These are phyloP conservation scores for Pilasporangium apinafurcum DNA, from an alignment of 352 stramenopile genomes.

Conservation along the genomic window DNA sequence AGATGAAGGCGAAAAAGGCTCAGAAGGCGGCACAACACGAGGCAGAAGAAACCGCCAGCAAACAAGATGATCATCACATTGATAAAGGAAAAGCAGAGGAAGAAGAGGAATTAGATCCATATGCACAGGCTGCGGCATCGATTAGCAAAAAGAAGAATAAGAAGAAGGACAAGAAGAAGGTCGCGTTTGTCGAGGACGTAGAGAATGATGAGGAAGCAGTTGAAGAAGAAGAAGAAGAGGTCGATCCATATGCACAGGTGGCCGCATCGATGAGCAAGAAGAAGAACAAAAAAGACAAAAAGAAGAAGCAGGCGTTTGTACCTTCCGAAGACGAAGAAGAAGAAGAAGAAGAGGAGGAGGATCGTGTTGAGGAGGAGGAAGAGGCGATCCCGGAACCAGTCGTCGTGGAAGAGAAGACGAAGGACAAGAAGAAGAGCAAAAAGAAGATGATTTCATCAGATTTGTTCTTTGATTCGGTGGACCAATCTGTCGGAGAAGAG, in stretches of 20 bases:
- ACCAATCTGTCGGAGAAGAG: conserved; percentile 15
- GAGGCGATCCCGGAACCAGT: conserved; percentile 20
- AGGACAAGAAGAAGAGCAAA: conserved; percentile 78
- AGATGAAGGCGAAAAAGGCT: conserved; percentile 56
- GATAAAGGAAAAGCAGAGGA: too few relatives aligned
- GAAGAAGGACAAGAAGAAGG: conserved; percentile 43
- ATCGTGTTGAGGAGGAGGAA: conserved; percentile 19
- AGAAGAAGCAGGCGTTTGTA: conserved; percentile 33
- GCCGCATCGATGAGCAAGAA: conserved; percentile 35
- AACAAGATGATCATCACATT: conserved; percentile 25
- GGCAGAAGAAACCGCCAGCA: conserved; percentile 9
- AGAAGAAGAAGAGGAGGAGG: conserved; percentile 26
- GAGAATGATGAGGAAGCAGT: conserved; percentile 29
- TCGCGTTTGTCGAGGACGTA: conserved; percentile 20
- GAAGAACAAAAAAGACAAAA: conserved; percentile 51
- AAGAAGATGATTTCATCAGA: conserved; percentile 79
- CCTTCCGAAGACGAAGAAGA: conserved; percentile 39
- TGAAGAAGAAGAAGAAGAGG: conserved; percentile 21
- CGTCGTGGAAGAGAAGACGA: conserved; percentile 19
- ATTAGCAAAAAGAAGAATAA: conserved; percentile 75
- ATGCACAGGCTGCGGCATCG: conserved; percentile 46
- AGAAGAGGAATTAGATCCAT: conserved; percentile 37
- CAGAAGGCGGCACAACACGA: conserved; percentile 42
- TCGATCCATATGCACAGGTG: conserved; percentile 25
- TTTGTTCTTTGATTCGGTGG: conserved; percentile 63